Evolutionary conservation across 345 rosid species (phyloP), one percentile per base, ranked within the genome.

Genomic region (Eutrema yunnanense): DNA sequence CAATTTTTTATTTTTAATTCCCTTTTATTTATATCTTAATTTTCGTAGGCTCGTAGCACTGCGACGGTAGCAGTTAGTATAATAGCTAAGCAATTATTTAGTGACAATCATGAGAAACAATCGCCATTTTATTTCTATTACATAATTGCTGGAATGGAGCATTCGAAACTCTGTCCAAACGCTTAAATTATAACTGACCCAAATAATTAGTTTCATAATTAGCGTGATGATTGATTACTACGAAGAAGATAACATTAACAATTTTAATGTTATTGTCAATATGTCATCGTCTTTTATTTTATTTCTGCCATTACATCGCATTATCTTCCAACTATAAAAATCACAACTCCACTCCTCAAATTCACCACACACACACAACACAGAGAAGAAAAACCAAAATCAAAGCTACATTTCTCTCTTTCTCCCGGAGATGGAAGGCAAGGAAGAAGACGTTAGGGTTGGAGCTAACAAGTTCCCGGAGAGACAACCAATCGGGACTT

Each of bases 381-480:
- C 62, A 16, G 43, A 59, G 48, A 56, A 44, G 34, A 29, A 43
- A 53, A 19, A 30, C 10, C 7, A 29, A 43, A 69, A 9, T n/a
- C 43, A 58, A 65, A 56, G 11, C 42, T 22, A 22, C 26, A 22
- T 22, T 22, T 22, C 26, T 22, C 26, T 22, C 26, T 22, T 1
- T 22, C 26, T 22, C 26, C 1, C 44, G 8, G 16, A 59, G 22
- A 81, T 81, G 84, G 84, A 79, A 70, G 82, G 84, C 58, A 81
- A 79, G 27, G 80, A 79, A 82, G 84, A 81, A 71, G 84, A 81
- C 14, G 84, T 81, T 40, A 81, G 65, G 46, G 55, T 78, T 26
- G 84, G 84, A 75, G 84, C 84, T 27, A 81, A 79, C 73, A 81
- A 81, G 80, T 81, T 72, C 49, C 71, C 78, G 2, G 84, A 79